Evolutionary conservation across 352 stramenopile species (phyloP).

Genomic region (Globisporangium heterothallicum): DNA sequence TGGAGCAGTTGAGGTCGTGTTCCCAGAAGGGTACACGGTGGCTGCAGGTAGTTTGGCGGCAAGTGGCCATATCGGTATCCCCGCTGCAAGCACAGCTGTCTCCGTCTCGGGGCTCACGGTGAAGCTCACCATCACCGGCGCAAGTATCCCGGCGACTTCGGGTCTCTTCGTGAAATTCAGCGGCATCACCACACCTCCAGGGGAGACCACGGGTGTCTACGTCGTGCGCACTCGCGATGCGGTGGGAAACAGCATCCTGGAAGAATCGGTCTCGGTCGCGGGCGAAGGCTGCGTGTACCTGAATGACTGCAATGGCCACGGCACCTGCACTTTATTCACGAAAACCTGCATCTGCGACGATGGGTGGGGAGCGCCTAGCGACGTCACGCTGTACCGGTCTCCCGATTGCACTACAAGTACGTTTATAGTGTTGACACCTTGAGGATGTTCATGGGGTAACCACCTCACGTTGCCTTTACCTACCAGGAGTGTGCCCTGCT

Average conservation of each 20-base stretch:
- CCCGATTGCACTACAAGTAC: slow-evolving; percentile 76
- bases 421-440: background rate
- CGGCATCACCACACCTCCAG: slow-evolving; percentile 44
- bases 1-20: slow-evolving; percentile 45
- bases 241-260: slow-evolving; percentile 30
- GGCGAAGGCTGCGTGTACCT: slow-evolving; percentile 58
- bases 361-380: slow-evolving; percentile 53
- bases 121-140: slow-evolving; percentile 27
- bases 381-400: slow-evolving; percentile 67
- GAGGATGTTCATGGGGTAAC: background rate
- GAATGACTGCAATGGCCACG: slow-evolving; percentile 84
- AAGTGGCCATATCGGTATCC: slow-evolving; percentile 29
- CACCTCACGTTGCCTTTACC: background rate
- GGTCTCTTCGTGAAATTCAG: slow-evolving; percentile 37
- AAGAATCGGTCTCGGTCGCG: slow-evolving; percentile 42
- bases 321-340: slow-evolving; percentile 64
- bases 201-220: slow-evolving; percentile 39
- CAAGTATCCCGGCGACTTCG: slow-evolving; percentile 20
- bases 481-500: slow-evolving; percentile 45
- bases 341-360: slow-evolving; percentile 55
- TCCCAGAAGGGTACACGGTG: slow-evolving; percentile 38
- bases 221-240: slow-evolving; percentile 43
- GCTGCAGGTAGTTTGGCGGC: slow-evolving; percentile 13
- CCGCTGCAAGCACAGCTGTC: slow-evolving; percentile 24
- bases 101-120: slow-evolving; percentile 20